A percentile compares a stretch with the other conserved stretches of the same genome.
Evolutionary conservation across 805 yeast genomes (phyloP).

Genomic region (Sugiyamaella valdiviana): DNA sequence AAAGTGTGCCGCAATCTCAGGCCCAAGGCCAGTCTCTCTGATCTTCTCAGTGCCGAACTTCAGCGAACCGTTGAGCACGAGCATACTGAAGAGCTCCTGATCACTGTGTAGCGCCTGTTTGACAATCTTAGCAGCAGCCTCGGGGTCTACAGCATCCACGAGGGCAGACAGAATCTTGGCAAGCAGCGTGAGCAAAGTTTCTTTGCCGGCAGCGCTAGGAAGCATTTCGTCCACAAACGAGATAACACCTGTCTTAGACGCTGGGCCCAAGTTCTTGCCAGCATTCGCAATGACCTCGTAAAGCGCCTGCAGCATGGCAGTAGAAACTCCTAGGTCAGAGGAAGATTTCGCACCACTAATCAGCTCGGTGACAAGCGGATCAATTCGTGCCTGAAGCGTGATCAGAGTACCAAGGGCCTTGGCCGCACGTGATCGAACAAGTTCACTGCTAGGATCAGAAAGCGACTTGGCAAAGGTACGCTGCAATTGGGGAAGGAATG

Average conservation of each 20-base stretch:
- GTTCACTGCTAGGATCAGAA: constrained; percentile 62
- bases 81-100: constrained; percentile 37
- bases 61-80: constrained; percentile 73
- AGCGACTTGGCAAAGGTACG: constrained; percentile 92
- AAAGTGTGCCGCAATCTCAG: constrained; percentile 46
- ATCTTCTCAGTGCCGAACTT: constrained; percentile 67
- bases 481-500: constrained; percentile 95
- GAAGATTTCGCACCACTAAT: constrained; percentile 63
- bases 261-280: constrained; percentile 69
- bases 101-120: constrained; percentile 17
- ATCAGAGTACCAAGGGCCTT: constrained; percentile 82
- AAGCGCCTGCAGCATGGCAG: constrained; percentile 76
- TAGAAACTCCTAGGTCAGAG: constrained; percentile 59
- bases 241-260: constrained; percentile 62
- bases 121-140: constrained; percentile 24
- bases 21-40: constrained; percentile 45
- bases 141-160: constrained; percentile 48
- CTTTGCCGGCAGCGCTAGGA: constrained; percentile 2
- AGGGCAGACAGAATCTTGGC: constrained; percentile 76
- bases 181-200: constrained; percentile 40
- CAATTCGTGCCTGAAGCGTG: constrained; percentile 86
- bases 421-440: constrained; percentile 78
- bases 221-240: constrained; percentile 55
- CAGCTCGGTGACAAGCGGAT: constrained; percentile 81
- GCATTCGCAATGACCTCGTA: constrained; percentile 75